Conservation (phyloP, 225 moss, liverwort and hornwort species). For the Marchantia polymorpha region DNA sequence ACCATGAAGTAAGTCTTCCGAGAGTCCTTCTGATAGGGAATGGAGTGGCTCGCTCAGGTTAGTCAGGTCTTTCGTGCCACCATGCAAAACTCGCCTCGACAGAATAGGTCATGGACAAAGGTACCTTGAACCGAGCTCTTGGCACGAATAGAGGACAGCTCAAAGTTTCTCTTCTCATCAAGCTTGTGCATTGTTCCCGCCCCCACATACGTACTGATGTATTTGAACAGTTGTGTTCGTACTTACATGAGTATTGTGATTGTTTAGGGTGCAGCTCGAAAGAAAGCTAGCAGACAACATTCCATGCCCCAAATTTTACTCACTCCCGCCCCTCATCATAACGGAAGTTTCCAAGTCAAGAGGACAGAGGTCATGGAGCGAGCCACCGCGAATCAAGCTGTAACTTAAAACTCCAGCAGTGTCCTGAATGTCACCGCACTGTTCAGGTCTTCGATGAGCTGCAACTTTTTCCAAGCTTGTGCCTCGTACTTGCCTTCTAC, state of each 20-base stretch:
- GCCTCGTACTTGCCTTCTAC: neutral
- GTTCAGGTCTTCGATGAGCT: neutral
- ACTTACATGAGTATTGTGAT: too few species aligned
- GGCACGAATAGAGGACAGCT: neutral
- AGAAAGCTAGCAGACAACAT: neutral
- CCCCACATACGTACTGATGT: neutral
- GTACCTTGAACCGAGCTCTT: conserved; percentile 5
- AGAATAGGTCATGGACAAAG: neutral
- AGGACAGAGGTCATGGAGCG: neutral
- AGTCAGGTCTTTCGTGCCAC: neutral
- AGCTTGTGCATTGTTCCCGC: neutral
- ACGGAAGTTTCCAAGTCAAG: neutral
- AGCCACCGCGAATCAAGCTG: neutral
- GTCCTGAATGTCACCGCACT: neutral
- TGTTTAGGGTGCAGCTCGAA: too few species aligned
- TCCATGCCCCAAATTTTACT: neutral
- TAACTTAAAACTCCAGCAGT: neutral
- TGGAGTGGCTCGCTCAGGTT: neutral
- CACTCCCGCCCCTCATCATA: neutral
- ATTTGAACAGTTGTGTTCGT: too few species aligned
- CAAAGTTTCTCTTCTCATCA: neutral
- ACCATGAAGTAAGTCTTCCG: too few species aligned
- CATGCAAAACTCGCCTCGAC: neutral
- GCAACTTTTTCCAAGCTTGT: neutral
- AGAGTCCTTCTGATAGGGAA: neutral